Percentiles rank a stretch among this genome's conserved stretches.
phyloP scores from a whole-genome alignment of 805 yeast genomes.

The Pichia cabralensis region DNA sequence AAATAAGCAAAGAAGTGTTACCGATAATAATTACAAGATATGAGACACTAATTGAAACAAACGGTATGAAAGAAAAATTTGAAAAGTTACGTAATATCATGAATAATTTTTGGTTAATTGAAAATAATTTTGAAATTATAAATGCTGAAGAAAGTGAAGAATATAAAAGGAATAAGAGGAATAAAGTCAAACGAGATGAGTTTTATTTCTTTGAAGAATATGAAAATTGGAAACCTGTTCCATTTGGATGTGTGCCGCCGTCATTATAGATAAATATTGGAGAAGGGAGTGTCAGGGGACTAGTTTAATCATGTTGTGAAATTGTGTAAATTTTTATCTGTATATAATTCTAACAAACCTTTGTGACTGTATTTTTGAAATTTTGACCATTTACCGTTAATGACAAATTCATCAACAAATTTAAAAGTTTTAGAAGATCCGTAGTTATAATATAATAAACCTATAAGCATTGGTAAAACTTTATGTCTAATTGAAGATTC shows the following conservation, averaged over 20 bases:
- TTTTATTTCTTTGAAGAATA: conserved; percentile 23
- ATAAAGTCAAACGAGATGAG: neutral
- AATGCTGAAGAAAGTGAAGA: neutral
- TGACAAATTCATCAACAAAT: conserved; percentile 22
- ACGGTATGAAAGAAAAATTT: conserved; percentile 9
- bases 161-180: conserved; percentile 3
- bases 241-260: conserved; percentile 39
- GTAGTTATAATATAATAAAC: conserved; percentile 19
- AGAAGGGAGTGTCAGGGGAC: too few relatives aligned
- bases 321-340: conserved; percentile 3
- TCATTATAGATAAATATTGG: too few relatives aligned
- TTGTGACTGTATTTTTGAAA: conserved; percentile 15
- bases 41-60: neutral
- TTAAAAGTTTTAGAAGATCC: conserved; percentile 13
- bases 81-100: conserved; percentile 13
- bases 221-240: conserved; percentile 40
- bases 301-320: neutral
- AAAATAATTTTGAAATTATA: conserved; percentile 1
- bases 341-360: conserved; percentile 19
- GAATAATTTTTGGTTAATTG: conserved; percentile 17
- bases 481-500: conserved; percentile 13
- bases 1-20: conserved; percentile 2
- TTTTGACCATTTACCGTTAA: conserved; percentile 15
- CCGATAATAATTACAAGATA: conserved; percentile 1
- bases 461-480: conserved; percentile 17